These are phyloP conservation scores for Penicillium sumatraense DNA, from an alignment of 2,329 filamentous ascomycete genomes.

Conservation along the genomic window DNA sequence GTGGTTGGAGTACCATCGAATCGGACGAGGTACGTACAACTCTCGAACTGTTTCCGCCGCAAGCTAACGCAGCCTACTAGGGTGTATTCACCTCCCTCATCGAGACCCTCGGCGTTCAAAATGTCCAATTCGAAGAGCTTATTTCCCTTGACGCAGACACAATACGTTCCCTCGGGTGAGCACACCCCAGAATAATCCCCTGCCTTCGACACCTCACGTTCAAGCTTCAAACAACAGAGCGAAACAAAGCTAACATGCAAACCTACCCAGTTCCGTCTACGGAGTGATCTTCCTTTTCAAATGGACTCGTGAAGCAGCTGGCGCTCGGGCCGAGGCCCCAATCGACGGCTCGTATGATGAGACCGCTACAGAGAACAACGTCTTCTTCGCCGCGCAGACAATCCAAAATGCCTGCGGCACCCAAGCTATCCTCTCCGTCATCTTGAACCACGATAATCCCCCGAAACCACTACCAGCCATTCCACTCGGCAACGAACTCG, in stretches of 20 bases:
- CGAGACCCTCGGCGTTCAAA: slow-evolving; percentile 86
- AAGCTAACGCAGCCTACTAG: slow-evolving; percentile 50
- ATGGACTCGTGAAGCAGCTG: slow-evolving; percentile 63
- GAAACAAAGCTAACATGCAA: slow-evolving; percentile 9
- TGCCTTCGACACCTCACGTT: neutral
- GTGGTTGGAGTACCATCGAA: slow-evolving; percentile 96
- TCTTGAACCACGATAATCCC: slow-evolving; percentile 74
- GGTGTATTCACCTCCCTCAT: slow-evolving; percentile 98
- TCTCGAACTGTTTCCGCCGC: neutral
- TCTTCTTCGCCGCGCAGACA: slow-evolving; percentile 96
- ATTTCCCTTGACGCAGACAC: slow-evolving; percentile 79
- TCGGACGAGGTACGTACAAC: slow-evolving; percentile 79
- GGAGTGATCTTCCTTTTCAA: slow-evolving; percentile 99
- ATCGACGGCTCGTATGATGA: slow-evolving; percentile 83
- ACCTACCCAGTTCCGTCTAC: slow-evolving; percentile 69
- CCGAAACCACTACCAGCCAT: slow-evolving; percentile 48
- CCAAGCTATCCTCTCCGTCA: slow-evolving; percentile 87
- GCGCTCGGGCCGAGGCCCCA: slow-evolving; percentile 69
- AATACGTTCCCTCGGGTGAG: slow-evolving; percentile 48
- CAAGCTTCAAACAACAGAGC: slow-evolving; percentile 6
- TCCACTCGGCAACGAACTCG: slow-evolving; percentile 72
- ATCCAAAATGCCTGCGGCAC: slow-evolving; percentile 99
- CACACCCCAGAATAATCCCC: neutral
- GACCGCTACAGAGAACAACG: slow-evolving; percentile 67
- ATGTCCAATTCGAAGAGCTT: slow-evolving; percentile 96